A percentile compares a stretch with the other conserved stretches of the same genome.
Evolutionary conservation across 73 alveolate genomes (phyloP).

Genomic region (Uronychia setigera): DNA sequence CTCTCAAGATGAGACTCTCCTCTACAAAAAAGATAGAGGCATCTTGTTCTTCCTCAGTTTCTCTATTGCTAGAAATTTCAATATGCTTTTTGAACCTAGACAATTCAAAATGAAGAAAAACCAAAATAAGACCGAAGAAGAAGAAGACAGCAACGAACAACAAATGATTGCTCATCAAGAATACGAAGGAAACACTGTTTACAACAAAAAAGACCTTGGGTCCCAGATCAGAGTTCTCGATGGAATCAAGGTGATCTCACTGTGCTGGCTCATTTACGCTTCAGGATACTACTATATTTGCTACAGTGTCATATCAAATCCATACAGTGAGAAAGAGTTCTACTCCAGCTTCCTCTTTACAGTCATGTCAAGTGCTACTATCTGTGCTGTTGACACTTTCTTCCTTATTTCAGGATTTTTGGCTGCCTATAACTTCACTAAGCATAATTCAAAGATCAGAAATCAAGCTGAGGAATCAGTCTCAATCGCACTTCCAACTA

Average conservation of each 20-base stretch:
- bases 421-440: constrained; percentile 25
- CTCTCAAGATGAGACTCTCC: constrained; percentile 4
- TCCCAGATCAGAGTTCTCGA: constrained; percentile 32
- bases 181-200: not conserved
- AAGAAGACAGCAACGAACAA: constrained; percentile 9
- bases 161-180: not conserved
- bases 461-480: constrained; percentile 8
- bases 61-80: not conserved
- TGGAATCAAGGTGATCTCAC: constrained; percentile 53
- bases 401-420: constrained; percentile 57
- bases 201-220: constrained; percentile 4
- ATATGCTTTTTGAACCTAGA: not conserved
- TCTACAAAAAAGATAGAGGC: not conserved
- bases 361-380: constrained; percentile 31
- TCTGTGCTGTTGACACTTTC: constrained; percentile 43
- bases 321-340: constrained; percentile 28
- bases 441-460: not conserved
- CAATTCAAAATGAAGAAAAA: not conserved
- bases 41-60: not conserved
- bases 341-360: constrained; percentile 28
- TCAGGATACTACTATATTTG: constrained; percentile 35
- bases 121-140: not conserved
- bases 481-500: not conserved
- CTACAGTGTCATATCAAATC: constrained; percentile 44
- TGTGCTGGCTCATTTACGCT: constrained; percentile 43